These are phyloP conservation scores for Lentinula sp. DNA, from an alignment of 768 basidiomycete species.

Conservation along the genomic window DNA sequence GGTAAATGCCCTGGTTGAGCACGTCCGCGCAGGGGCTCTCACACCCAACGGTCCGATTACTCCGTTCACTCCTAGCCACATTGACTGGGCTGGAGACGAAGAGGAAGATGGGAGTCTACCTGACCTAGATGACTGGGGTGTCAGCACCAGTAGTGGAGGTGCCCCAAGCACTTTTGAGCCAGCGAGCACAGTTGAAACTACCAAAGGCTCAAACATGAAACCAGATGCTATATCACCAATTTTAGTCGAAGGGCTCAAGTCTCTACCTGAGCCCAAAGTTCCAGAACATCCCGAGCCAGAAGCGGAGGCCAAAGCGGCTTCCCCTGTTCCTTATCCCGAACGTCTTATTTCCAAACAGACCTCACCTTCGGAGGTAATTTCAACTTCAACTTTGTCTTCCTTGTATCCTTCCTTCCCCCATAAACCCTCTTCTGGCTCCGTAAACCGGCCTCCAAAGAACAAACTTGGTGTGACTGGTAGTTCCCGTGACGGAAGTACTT, in stretches of 20 bases:
- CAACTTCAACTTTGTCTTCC: conserved; percentile 8
- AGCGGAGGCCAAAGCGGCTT: conserved; percentile 1
- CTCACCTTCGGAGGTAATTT: not conserved
- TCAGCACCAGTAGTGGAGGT: conserved; percentile 33
- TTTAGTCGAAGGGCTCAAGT: conserved; percentile 53
- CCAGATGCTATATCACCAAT: conserved; percentile 60
- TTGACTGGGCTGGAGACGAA: conserved; percentile 88
- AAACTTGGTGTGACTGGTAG: conserved; percentile 17
- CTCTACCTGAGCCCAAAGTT: conserved; percentile 44
- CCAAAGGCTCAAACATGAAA: conserved; percentile 13
- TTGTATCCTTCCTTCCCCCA: conserved; percentile 42
- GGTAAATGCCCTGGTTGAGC: conserved; percentile 75
- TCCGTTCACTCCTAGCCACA: conserved; percentile 57
- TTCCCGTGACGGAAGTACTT: not conserved
- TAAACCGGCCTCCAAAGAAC: conserved; percentile 11
- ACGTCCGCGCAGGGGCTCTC: conserved; percentile 70
- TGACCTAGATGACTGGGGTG: conserved; percentile 83
- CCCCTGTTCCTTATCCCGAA: not conserved
- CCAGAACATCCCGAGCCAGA: conserved; percentile 10
- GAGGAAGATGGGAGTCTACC: conserved; percentile 80
- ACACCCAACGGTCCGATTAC: conserved; percentile 59
- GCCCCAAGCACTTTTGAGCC: not conserved
- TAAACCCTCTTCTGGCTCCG: conserved; percentile 30
- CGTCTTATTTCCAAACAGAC: conserved; percentile 8
- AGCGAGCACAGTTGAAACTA: not conserved